A percentile compares a stretch with the other conserved stretches of the same genome.
Conservation (phyloP, 805 yeast species). For the Lipomyces sp. region DNA sequence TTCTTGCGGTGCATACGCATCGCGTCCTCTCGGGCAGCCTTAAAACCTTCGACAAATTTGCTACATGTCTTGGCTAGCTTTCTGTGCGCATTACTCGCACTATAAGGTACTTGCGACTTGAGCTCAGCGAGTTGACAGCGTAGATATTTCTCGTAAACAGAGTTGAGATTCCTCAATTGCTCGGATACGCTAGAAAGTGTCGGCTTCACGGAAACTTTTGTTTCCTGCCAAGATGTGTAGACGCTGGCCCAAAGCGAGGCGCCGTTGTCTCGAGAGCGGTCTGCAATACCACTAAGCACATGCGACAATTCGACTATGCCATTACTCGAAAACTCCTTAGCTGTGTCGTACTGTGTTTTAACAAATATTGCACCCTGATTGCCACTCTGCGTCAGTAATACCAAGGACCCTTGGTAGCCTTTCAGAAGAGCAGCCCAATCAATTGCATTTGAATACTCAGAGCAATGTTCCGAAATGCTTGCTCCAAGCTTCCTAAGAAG, state of each 20-base stretch:
- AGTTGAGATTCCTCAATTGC: neutral
- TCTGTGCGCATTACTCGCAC: neutral
- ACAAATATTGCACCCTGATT: conserved; percentile 1
- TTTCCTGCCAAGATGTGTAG: neutral
- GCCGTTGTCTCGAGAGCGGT: neutral
- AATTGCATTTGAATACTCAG: neutral
- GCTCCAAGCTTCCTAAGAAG: neutral
- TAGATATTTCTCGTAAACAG: neutral
- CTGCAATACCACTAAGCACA: neutral
- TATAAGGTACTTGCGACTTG: neutral
- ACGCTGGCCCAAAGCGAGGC: neutral
- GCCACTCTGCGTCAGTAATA: neutral
- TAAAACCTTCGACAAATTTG: conserved; percentile 3
- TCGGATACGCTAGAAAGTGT: neutral
- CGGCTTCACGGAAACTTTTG: neutral
- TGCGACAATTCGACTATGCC: neutral
- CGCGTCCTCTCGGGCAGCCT: neutral
- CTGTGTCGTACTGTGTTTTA: neutral
- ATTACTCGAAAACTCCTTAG: neutral
- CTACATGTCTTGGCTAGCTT: neutral
- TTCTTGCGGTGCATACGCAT: neutral
- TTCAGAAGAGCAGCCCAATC: neutral
- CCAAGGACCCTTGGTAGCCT: neutral
- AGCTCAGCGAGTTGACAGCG: neutral
- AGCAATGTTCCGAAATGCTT: neutral